Evolutionary conservation across 306 rosid genomes (phyloP), one percentile per base, ranked within the genome.

Genomic region (Quercus bicolor): DNA sequence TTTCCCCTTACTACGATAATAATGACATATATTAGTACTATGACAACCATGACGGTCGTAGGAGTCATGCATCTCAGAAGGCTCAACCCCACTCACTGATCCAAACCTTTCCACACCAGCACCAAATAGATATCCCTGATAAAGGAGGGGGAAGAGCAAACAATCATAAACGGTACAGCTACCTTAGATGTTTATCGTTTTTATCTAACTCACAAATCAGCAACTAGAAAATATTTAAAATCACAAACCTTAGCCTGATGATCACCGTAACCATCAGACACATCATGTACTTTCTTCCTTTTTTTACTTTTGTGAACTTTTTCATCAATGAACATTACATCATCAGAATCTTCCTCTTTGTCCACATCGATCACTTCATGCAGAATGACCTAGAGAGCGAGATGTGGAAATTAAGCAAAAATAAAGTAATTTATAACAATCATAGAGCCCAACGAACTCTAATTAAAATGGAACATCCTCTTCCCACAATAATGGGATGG

Each of bases 361-460:
- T 89, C 92, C 33, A 91, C 45, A 68, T 89, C 90, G 75, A 94
- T 88, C 80, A 88, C 87, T 29, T 86, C 88, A 29, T 62, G 75
- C 56, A 80, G 26, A 81, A 78, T 57, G 74, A 70, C 85, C 98
- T 94, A 68, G 43, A 37, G 2, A 7, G 43, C 10, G 43, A 7
- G 43, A 37, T 37, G 10, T 7, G 43, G 59, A 26, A 70, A 84
- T 77, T 70, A 43, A 43, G 31, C 10, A 4, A 51, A 23, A 20
- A 43, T 1, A 11, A 21, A 48, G 8, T 8, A 48, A 45, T 21
- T 12, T 9, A 13, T 60, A 29, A 60, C 51, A 65, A 61, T 10
- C 5, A 31, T 10, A 66, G n/a, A 61, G 15, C 0, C 3, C 15
- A 24, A 61, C 11, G 52, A 61, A 61, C 28, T 6, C 28, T 31